phyloP scores from a whole-genome alignment of 2,329 filamentous ascomycete species.

The Metarhizium robertsii region DNA sequence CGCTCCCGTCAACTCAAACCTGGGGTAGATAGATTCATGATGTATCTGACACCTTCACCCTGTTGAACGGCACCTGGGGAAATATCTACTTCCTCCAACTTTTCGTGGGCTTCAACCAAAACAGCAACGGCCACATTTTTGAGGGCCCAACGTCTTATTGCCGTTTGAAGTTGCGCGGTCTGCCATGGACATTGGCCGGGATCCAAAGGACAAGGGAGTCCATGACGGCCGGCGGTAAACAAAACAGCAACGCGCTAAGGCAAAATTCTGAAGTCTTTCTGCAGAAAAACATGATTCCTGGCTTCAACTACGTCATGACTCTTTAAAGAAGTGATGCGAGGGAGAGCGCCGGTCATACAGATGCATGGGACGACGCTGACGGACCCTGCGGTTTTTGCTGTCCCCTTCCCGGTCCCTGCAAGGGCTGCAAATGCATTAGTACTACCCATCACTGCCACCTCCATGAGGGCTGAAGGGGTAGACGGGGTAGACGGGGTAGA shows the following conservation, averaged over 20 bases:
- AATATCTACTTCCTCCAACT: not conserved
- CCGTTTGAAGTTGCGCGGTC: too few relatives aligned
- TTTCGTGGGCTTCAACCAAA: too few relatives aligned
- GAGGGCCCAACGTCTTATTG: too few relatives aligned
- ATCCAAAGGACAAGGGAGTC: too few relatives aligned
- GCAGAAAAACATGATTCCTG: not conserved
- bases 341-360: not conserved
- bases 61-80: not conserved
- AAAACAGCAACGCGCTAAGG: not conserved
- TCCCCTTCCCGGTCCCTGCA: not conserved
- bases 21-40: too few relatives aligned
- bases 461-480: not conserved
- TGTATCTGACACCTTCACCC: not conserved
- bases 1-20: too few relatives aligned
- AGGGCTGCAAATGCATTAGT: not conserved
- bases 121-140: too few relatives aligned
- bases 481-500: too few relatives aligned
- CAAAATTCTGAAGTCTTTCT: not conserved
- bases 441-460: not conserved
- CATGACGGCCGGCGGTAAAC: not conserved
- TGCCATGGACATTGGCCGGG: too few relatives aligned
- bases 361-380: not conserved
- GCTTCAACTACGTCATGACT: conserved; percentile 3
- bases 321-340: not conserved
- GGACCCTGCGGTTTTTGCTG: not conserved